Percentiles rank a stretch among this genome's conserved stretches.
These are phyloP conservation scores for Monosporascus cannonballus DNA, from an alignment of 2,329 filamentous ascomycete genomes.

Conservation along the genomic window DNA sequence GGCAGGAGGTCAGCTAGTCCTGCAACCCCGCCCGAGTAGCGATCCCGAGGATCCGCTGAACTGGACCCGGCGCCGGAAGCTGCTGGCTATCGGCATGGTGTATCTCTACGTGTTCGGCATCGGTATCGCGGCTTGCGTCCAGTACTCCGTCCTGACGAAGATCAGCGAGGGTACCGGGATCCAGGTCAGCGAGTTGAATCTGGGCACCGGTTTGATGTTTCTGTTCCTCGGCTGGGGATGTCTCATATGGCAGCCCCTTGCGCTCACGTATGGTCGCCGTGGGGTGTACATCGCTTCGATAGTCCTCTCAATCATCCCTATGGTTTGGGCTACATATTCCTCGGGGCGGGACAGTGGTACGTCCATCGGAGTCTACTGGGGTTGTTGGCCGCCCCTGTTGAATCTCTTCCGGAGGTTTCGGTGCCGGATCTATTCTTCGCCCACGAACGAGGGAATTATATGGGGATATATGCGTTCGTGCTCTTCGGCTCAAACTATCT, in stretches of 20 bases:
- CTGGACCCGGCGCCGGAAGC: constrained; percentile 31
- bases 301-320: constrained; percentile 24
- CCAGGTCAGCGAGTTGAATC: constrained; percentile 20
- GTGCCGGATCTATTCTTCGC: constrained; percentile 35
- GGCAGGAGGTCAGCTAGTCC: background rate
- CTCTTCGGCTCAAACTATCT: constrained; percentile 37
- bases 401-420: constrained; percentile 39
- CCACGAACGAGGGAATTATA: constrained; percentile 37
- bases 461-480: constrained; percentile 34
- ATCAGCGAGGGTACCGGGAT: constrained; percentile 18
- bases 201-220: constrained; percentile 27
- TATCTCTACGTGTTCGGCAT: constrained; percentile 31
- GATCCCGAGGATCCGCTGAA: constrained; percentile 50
- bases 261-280: constrained; percentile 38
- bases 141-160: constrained; percentile 26
- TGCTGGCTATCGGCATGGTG: constrained; percentile 20
- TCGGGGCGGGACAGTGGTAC: constrained; percentile 36
- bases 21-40: background rate
- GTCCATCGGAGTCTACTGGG: constrained; percentile 38
- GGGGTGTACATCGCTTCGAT: constrained; percentile 33
- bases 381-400: constrained; percentile 38
- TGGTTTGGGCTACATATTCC: constrained; percentile 32
- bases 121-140: constrained; percentile 30
- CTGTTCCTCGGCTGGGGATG: constrained; percentile 39
- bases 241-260: constrained; percentile 42